These are phyloP conservation scores for Blastobotrys elegans DNA, from an alignment of 1,139 yeast species.

Conservation along the genomic window DNA sequence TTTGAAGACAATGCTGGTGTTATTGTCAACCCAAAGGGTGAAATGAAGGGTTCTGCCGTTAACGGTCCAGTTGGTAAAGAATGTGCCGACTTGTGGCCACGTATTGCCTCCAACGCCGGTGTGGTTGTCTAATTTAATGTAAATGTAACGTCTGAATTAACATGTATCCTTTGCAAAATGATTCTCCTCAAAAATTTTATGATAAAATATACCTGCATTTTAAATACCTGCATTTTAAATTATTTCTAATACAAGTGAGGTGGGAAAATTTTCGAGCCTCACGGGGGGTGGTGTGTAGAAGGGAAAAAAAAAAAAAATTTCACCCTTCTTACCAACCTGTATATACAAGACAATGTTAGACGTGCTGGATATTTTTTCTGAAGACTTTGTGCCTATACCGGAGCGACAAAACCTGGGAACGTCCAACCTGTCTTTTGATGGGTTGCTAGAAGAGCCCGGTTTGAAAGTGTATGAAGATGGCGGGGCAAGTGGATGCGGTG, in stretches of 20 bases:
- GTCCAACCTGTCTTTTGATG: constrained; percentile 40
- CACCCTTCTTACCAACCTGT: too few relatives aligned
- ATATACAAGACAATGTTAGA: too few relatives aligned
- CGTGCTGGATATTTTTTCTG: constrained; percentile 4
- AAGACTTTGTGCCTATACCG: constrained; percentile 33
- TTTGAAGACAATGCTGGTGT: constrained; percentile 99
- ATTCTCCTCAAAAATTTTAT: constrained; percentile 1
- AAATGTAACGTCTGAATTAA: constrained; percentile 12
- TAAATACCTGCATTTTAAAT: not conserved
- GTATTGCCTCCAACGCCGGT: constrained; percentile 99
- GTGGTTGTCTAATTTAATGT: constrained; percentile 77
- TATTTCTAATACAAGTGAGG: not conserved
- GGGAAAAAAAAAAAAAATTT: too few relatives aligned
- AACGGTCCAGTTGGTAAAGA: constrained; percentile 99
- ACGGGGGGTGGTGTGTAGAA: too few relatives aligned
- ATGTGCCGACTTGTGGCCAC: constrained; percentile 99
- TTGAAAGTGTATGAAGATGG: constrained; percentile 48
- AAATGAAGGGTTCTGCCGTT: constrained; percentile 99
- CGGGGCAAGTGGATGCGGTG: constrained; percentile 57
- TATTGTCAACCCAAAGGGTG: constrained; percentile 99
- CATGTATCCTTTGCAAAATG: constrained; percentile 6
- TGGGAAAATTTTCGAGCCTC: too few relatives aligned
- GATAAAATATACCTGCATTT: not conserved
- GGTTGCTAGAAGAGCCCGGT: constrained; percentile 36
- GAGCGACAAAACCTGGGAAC: constrained; percentile 39